These are phyloP conservation scores for Fusarium denticulatum DNA, from an alignment of 2,329 filamentous ascomycete genomes.

Conservation along the genomic window DNA sequence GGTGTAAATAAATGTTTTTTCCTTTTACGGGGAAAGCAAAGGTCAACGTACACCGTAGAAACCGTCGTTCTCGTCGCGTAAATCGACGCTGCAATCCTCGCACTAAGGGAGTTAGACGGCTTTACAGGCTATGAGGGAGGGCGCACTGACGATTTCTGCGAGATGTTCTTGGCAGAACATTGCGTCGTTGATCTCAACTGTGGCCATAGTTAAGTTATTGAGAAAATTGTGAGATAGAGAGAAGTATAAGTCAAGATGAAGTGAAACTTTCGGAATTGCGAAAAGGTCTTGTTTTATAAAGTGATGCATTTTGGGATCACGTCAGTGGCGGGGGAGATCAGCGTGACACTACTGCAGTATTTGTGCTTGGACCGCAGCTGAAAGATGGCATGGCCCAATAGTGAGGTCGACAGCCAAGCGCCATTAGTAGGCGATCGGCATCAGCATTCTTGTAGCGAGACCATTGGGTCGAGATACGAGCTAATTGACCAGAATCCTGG, in stretches of 20 bases:
- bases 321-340: background rate
- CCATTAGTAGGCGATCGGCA: background rate
- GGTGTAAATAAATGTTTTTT: background rate
- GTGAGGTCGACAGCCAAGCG: accelerated
- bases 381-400: background rate
- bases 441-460: accelerated
- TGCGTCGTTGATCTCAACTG: background rate
- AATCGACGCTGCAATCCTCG: background rate
- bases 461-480: background rate
- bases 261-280: accelerated
- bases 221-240: too few relatives aligned
- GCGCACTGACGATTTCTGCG: background rate
- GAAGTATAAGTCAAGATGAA: accelerated
- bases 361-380: background rate
- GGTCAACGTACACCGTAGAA: background rate
- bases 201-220: background rate
- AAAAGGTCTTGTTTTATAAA: background rate
- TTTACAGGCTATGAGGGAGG: accelerated
- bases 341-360: background rate
- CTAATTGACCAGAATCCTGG: background rate
- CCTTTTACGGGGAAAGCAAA: accelerated
- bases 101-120: background rate
- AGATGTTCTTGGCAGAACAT: background rate
- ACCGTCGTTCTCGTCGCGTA: background rate
- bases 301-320: background rate